Evolutionary conservation across 1,139 yeast species (phyloP), one percentile per base, ranked within the genome.

Genomic region (Yamadazyma mexicana): DNA sequence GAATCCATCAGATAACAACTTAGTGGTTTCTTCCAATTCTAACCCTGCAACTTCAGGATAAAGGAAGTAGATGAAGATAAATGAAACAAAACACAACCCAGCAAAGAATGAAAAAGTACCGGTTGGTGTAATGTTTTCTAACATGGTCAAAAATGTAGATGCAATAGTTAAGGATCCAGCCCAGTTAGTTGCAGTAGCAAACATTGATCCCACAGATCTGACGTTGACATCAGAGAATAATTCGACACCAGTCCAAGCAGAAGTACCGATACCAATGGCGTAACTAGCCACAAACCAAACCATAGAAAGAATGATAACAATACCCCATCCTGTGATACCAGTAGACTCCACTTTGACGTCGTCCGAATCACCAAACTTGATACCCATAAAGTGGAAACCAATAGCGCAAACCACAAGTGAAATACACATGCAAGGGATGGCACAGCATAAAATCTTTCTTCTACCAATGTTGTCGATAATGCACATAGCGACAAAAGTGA

Each of bases 231-330:
- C 95, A 20, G 97, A 92, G 69, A 91, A 88, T 54, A 89, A 69
- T 64, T 91, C 98, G 39, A 92, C 87, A 57, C 95, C 98, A 55
- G 92, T 96, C 98, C 98, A 91, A 37, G 98, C 98, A 44, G 88
- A 91, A 59, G 91, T 88, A 63, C 98, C 98, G 51, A 89, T 87
- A 52, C 98, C 98, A 49, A 87, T 71, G 32, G 97, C 96, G 59
- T 89, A 91, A 45, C 85, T 81, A 5, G 95, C 96, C 37, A 89
- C 96, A 56, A 77, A 92, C 39, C 80, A 61, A 51, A 91, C 87
- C 88, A 89, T 88, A 46, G 88, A 83, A 25, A 89, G 73, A 47
- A 92, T 83, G 42, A 91, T 81, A 10, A 88, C 81, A 47, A 86
- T 78, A 11, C 96, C 95, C 96, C 97, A 89, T 2, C 87, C 82